These are phyloP conservation scores for Zymoseptoria pseudotritici DNA, from an alignment of 2,329 filamentous ascomycete genomes.

Conservation along the genomic window DNA sequence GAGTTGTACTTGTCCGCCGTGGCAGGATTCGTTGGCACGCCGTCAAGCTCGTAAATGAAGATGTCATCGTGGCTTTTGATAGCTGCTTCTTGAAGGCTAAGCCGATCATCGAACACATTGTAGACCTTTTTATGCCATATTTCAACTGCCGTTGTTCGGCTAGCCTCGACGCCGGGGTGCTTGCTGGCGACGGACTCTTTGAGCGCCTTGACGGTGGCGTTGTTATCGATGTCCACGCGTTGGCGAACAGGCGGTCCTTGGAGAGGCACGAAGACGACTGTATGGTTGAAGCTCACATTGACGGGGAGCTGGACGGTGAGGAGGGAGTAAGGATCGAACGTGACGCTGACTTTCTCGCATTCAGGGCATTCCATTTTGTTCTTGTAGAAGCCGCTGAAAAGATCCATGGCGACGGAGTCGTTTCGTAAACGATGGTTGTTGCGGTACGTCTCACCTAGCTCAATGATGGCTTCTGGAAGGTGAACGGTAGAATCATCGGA, in stretches of 20 bases:
- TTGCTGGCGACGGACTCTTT: conserved; percentile 57
- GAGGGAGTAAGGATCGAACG: conserved; percentile 95
- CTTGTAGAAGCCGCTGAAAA: conserved; percentile 98
- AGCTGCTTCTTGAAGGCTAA: conserved; percentile 59
- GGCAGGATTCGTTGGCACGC: conserved; percentile 69
- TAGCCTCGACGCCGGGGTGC: conserved; percentile 43
- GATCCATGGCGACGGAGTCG: conserved; percentile 87
- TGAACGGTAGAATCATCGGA: conserved; percentile 94
- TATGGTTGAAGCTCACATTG: conserved; percentile 70
- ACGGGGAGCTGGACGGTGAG: conserved; percentile 85
- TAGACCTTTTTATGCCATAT: conserved; percentile 80
- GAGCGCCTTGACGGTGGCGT: conserved; percentile 59
- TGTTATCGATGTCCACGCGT: conserved; percentile 72
- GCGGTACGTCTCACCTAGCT: conserved; percentile 83
- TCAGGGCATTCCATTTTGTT: conserved; percentile 88
- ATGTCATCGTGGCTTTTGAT: conserved; percentile 59
- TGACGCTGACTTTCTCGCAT: conserved; percentile 94
- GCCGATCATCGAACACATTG: conserved; percentile 69
- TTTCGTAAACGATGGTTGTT: conserved; percentile 87
- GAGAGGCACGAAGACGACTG: conserved; percentile 70
- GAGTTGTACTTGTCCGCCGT: conserved; percentile 41
- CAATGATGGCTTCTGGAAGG: conserved; percentile 68
- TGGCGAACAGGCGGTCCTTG: conserved; percentile 64
- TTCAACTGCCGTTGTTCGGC: conserved; percentile 70
- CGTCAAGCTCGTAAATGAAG: conserved; percentile 70